Evolutionary conservation across 768 basidiomycete species (phyloP), one percentile per base, ranked within the genome.

Genomic region (Amyloporia xantha): DNA sequence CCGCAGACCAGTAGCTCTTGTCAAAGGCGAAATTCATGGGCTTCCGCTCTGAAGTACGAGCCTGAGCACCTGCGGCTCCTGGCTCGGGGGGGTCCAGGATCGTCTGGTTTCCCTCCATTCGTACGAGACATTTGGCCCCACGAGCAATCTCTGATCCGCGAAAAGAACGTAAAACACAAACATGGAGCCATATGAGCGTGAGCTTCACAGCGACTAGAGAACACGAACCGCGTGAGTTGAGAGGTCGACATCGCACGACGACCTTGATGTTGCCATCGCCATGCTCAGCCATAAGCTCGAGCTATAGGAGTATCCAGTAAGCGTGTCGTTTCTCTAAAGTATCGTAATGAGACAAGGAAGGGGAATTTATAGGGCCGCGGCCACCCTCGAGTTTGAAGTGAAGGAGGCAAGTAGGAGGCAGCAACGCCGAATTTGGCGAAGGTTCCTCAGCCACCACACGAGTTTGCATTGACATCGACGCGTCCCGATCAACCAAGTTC

Each of bases 1-100:
- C 91, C 12, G 92, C 92, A 35, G 91, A 93, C 94, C 93, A 95
- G 67, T 97, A 98, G 47, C 86, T 89, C 76, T 94, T 95, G 77
- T 98, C 95, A 57, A 97, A 98, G 54, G 87, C 86, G 68, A 98
- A 98, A 0, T 78, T 67, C 81, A 93, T 86, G 5, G 84, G 78
- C 71, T 88, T 95, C 58, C 90, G 82, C 67, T 96, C 94, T 6
- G 87, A 84, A 15, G 91, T 88, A 60, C 90, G 86, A 60, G 88
- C 89, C 57, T 65, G 59, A 6, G 59, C 66, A 62, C 81, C 82
- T 35, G 71, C 56, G 3, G 84, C 82, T 36, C 86, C 86, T 12
- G 65, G 15, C 59, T 94, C 91, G 25, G 94, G 94, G 15, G 94
- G 92, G 66, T 94, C 88, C 51, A 97, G 70, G 63, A 91, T 79